These are phyloP conservation scores for Epichloe sp. DNA, from an alignment of 2,329 filamentous ascomycete genomes.

Conservation along the genomic window DNA sequence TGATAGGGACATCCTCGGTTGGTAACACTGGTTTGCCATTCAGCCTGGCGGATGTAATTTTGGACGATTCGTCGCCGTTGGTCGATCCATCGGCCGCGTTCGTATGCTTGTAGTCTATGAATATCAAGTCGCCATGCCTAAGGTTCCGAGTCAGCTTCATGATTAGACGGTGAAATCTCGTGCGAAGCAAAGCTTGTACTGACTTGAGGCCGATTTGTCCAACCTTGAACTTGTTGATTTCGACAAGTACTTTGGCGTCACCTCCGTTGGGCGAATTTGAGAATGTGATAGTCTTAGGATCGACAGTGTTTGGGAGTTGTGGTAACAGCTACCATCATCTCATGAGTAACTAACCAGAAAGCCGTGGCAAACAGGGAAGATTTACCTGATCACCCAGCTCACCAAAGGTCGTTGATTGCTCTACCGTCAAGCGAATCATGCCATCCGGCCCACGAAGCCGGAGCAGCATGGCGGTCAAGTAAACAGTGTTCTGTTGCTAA, in stretches of 20 bases:
- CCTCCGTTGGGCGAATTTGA: slow-evolving; percentile 47
- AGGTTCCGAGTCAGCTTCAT: background rate
- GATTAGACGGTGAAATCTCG: slow-evolving; percentile 9
- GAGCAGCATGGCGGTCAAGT: slow-evolving; percentile 51
- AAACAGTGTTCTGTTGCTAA: slow-evolving; percentile 7
- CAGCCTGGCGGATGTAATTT: slow-evolving; percentile 49
- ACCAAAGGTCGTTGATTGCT: slow-evolving; percentile 59
- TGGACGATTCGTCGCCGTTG: slow-evolving; percentile 24
- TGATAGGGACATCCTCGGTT: slow-evolving; percentile 52
- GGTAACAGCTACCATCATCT: slow-evolving; percentile 35
- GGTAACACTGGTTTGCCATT: slow-evolving; percentile 64
- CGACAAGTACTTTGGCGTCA: slow-evolving; percentile 44
- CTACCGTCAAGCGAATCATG: slow-evolving; percentile 73
- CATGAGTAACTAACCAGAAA: background rate
- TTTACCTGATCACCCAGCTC: slow-evolving; percentile 41
- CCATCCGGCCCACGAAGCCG: slow-evolving; percentile 85
- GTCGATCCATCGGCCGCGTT: slow-evolving; percentile 24
- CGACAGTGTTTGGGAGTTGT: slow-evolving; percentile 48
- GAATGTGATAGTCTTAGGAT: slow-evolving; percentile 44
- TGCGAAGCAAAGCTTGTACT: background rate
- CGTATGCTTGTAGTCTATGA: slow-evolving; percentile 61
- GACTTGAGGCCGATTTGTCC: slow-evolving; percentile 48
- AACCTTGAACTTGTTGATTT: slow-evolving; percentile 43
- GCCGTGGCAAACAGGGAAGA: background rate
- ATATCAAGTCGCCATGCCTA: slow-evolving; percentile 86